A percentile compares a stretch with the other conserved stretches of the same genome.
phyloP scores from a whole-genome alignment of 305 asterid species.

The Solanum hybrid region DNA sequence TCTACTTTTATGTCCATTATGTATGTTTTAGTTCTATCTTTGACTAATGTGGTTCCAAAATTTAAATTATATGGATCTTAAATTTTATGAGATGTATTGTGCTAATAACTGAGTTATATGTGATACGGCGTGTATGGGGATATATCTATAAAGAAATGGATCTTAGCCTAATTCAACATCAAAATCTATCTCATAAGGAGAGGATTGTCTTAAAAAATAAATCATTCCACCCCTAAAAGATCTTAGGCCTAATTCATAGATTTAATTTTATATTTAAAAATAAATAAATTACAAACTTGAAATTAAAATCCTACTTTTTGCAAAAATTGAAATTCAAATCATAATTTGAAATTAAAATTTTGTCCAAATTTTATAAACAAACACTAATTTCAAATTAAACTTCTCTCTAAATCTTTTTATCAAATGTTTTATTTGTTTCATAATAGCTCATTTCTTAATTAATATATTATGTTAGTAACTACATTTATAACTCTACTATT shows the following conservation, averaged over 20 bases:
- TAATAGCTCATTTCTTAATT: neutral
- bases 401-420: neutral
- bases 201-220: neutral
- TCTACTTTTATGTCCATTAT: neutral
- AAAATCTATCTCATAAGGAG: neutral
- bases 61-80: neutral
- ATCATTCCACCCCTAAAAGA: neutral
- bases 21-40: neutral
- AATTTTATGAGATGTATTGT: neutral
- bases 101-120: neutral
- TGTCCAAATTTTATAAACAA: neutral
- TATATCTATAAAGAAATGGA: neutral
- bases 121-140: neutral
- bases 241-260: neutral
- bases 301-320: neutral
- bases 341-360: neutral
- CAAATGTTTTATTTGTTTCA: neutral
- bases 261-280: neutral
- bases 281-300: neutral
- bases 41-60: neutral
- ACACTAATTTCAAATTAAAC: neutral
- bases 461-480: neutral
- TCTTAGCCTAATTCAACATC: neutral
- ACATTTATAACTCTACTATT: neutral
- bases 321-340: neutral